Percentiles rank a stretch among this genome's conserved stretches.
Conservation (phyloP, 352 stramenopile genomes). For the Ophiocytium majus region DNA sequence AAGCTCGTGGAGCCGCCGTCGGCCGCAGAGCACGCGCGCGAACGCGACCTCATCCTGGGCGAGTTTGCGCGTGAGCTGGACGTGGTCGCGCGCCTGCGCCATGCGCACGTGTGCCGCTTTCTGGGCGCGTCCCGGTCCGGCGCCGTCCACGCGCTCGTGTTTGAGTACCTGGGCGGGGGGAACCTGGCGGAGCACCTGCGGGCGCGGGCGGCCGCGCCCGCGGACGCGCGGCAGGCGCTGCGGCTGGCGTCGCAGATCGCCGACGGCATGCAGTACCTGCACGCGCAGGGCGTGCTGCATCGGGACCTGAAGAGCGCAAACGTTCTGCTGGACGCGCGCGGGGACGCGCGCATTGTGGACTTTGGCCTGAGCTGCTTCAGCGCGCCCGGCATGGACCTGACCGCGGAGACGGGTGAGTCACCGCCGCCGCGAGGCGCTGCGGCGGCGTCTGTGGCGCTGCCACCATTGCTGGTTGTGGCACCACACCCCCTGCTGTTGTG, state of each 20-base stretch:
- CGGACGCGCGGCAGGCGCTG: background rate
- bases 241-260: background rate
- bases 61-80: background rate
- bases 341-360: constrained; percentile 60
- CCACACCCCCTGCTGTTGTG: too few relatives aligned
- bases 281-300: constrained; percentile 61
- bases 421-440: too few relatives aligned
- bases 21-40: constrained; percentile 21
- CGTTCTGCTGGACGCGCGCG: constrained; percentile 60
- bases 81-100: constrained; percentile 27
- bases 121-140: background rate
- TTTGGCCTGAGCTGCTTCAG: constrained; percentile 61
- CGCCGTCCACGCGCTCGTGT: constrained; percentile 22
- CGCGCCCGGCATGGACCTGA: constrained; percentile 27
- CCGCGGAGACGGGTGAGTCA: constrained; percentile 44
- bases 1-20: constrained; percentile 28
- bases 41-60: background rate
- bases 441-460: too few relatives aligned
- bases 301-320: constrained; percentile 69
- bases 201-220: too few relatives aligned
- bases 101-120: constrained; percentile 31
- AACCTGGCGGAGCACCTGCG: constrained; percentile 28
- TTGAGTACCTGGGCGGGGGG: constrained; percentile 25
- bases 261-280: constrained; percentile 47
- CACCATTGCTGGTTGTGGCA: too few relatives aligned